A percentile compares a stretch with the other conserved stretches of the same genome.
These are phyloP conservation scores for Candida gorgasii DNA, from an alignment of 805 yeast genomes.

Conservation along the genomic window DNA sequence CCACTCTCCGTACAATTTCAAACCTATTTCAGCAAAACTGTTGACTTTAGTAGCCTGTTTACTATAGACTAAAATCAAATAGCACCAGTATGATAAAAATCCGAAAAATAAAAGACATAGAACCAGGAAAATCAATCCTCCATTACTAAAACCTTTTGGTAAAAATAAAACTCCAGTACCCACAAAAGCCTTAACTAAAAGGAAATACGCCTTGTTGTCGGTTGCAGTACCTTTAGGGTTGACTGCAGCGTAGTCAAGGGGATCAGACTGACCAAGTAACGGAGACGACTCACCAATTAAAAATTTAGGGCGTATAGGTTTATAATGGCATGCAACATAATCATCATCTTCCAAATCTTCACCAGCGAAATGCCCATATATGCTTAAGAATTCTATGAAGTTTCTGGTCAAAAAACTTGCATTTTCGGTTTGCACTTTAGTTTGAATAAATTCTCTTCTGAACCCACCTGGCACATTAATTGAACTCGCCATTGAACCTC, in stretches of 20 bases:
- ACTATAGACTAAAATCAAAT: slow-evolving; percentile 59
- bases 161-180: slow-evolving; percentile 76
- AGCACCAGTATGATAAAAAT: slow-evolving; percentile 74
- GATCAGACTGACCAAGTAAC: slow-evolving; percentile 16
- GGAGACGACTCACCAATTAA: slow-evolving; percentile 41
- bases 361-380: slow-evolving; percentile 88
- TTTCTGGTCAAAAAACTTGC: slow-evolving; percentile 64
- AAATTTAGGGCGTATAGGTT: slow-evolving; percentile 20
- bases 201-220: slow-evolving; percentile 67
- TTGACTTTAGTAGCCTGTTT: slow-evolving; percentile 62
- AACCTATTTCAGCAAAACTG: slow-evolving; percentile 80
- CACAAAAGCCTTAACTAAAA: slow-evolving; percentile 70
- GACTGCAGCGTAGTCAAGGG: slow-evolving; percentile 17
- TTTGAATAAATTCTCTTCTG: slow-evolving; percentile 64
- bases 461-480: slow-evolving; percentile 82
- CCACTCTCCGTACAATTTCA: slow-evolving; percentile 60
- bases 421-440: slow-evolving; percentile 20
- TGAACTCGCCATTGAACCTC: slow-evolving; percentile 66
- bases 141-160: slow-evolving; percentile 70
- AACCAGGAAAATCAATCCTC: slow-evolving; percentile 66
- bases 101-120: slow-evolving; percentile 60
- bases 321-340: slow-evolving; percentile 51
- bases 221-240: slow-evolving; percentile 65
- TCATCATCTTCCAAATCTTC: slow-evolving; percentile 75
- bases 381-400: slow-evolving; percentile 72